Evolutionary conservation across 257 asterid species (phyloP), one percentile per base, ranked within the genome.

Genomic region (Solanum gandarillasii): DNA sequence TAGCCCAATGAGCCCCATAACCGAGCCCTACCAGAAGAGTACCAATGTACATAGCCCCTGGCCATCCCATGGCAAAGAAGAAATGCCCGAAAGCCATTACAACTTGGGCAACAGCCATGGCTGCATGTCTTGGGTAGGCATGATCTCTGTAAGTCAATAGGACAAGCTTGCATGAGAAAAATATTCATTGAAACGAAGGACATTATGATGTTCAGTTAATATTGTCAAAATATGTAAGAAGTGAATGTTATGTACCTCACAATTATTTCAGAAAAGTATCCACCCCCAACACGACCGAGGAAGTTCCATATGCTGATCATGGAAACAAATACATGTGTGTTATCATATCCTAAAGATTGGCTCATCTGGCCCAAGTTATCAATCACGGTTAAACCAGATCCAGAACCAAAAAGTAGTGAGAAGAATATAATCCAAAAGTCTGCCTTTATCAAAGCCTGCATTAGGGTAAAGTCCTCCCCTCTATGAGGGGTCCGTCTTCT

Each of bases 1-100:
- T 95, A 0, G 99, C 98, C 99, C 99, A 96, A 89, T 96, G 98
- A 20, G 99, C 98, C 35, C 99, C 99, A 55, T 96, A 96, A 41
- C 98, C 99, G 29, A 96, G 96, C 86, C 99, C 99, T 1, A 95
- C 98, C 36, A 96, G 93, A 87, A 96, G 98, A 8, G 99, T 96
- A 83, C 96, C 98, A 0, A 96, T 68, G 91, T 96, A 94, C 98
- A 96, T 92, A 32, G 92, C 93, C 60, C 98, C 98, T 0, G 98
- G 98, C 98, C 98, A 96, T 11, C 96, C 99, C 96, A 95, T 92
- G 6, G 99, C 98, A 21, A 95, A 94, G 94, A 92, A 87, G 91
- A 95, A 92, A 90, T 95, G 98, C 5, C 99, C 99, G 0, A 95
- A 32, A 4, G 97, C 99, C 98, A 96, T 91, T 60, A 94, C 76